Base-by-base conservation (phyloP, 176 grass and related monocot genomes). In the Phoenix dactylifera region DNA sequence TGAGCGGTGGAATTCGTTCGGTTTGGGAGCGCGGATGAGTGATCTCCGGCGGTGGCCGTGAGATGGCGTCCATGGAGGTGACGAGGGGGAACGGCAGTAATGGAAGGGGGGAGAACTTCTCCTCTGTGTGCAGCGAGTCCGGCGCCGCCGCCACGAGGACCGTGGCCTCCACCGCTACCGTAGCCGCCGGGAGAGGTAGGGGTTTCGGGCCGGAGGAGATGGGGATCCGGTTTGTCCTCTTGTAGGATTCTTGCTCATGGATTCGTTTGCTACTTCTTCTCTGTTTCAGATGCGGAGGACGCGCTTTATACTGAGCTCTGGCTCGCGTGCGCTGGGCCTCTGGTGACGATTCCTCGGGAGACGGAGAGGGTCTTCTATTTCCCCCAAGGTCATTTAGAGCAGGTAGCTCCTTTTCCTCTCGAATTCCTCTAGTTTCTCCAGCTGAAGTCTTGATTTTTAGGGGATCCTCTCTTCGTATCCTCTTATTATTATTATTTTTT, bases 351-450 rank as follows among this genome's bases (percentile, higher is more conserved):
- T 56, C 93, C 93, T 23, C 66, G 75, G 16, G n/a, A 54, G 58
- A 64, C 50, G 7, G 93, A 98, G 67, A 73, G 84, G 66, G 93
- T 98, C 32, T 92, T 76, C 82, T 98, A 98, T 70, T 98, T 98
- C 56, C 93, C 93, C 4, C 88, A 98, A 78, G 93, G 93, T 1
- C 93, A 98, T 76, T 71, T 98, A 57, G 93, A 98, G 81, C 93
- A 98, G 93, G 93, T 92, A 53, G 54, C 4, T 15, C 4, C 3
- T 15, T 44, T 51, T 3, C 39, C 44, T 39, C 3, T 10, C 17
- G 51, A 35, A 68, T 76, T 24, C 73, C 57, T 74, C 57, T 44
- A 44, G 14, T 44, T 44, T 44, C 35, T 44, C 35, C 10, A 12
- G 2, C 10, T 14, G 2, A 52, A 26, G 23, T 14, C 16, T 60